Evolutionary conservation across 495 filamentous ascomycete genomes (phyloP).

Genomic region (Aspergillus homomorphus): DNA sequence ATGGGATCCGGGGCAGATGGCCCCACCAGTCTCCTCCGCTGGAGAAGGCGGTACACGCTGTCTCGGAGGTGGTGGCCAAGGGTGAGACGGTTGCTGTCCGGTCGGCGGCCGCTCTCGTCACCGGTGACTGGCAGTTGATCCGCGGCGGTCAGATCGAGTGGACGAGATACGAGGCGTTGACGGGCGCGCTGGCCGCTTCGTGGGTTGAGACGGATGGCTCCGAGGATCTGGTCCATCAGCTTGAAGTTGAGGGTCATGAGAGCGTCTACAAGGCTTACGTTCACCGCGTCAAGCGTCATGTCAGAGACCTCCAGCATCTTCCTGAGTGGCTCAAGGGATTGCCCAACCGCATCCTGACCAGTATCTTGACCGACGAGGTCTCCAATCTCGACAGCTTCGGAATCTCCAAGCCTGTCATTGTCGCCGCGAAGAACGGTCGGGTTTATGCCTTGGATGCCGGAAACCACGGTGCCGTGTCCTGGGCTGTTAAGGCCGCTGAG

Average conservation of each 20-base stretch:
- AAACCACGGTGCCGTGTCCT: slow-evolving; percentile 69
- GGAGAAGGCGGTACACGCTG: slow-evolving; percentile 56
- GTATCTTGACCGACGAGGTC: slow-evolving; percentile 60
- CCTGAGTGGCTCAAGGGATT: slow-evolving; percentile 67
- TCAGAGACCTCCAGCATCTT: slow-evolving; percentile 74
- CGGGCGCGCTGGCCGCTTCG: slow-evolving; percentile 67
- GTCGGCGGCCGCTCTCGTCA: slow-evolving; percentile 63
- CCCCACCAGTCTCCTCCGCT: slow-evolving; percentile 43
- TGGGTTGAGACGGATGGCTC: slow-evolving; percentile 71
- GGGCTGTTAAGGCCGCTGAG: slow-evolving; percentile 61
- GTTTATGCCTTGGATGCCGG: slow-evolving; percentile 76
- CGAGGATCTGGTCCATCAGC: slow-evolving; percentile 70
- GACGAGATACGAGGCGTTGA: slow-evolving; percentile 77
- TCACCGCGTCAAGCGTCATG: slow-evolving; percentile 80
- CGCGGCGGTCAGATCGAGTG: slow-evolving; percentile 78
- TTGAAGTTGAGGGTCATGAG: slow-evolving; percentile 83
- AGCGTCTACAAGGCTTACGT: slow-evolving; percentile 77
- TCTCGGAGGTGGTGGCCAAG: slow-evolving; percentile 77
- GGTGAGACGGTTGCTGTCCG: slow-evolving; percentile 68
- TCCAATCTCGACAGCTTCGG: slow-evolving; percentile 77
- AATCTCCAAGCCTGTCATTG: slow-evolving; percentile 74
- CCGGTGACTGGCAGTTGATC: slow-evolving; percentile 80
- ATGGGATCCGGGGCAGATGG: slow-evolving; percentile 74
- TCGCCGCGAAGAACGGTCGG: slow-evolving; percentile 77
- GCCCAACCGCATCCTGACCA: slow-evolving; percentile 63